Conservation (phyloP, 495 filamentous ascomycete genomes). For the Trichoderma asperelloides region DNA sequence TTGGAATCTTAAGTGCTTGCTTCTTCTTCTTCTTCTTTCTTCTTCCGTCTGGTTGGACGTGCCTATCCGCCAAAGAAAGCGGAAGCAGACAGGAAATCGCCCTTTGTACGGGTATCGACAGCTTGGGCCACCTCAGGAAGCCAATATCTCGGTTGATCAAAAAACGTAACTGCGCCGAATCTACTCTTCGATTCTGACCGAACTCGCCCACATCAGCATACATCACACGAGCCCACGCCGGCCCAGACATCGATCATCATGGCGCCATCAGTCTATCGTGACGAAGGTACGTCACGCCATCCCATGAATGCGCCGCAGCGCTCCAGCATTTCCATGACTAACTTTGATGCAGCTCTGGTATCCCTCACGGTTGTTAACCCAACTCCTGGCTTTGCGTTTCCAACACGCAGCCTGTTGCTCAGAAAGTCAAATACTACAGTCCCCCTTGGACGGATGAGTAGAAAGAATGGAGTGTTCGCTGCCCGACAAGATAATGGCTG, state of each 20-base stretch:
- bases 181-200: not conserved
- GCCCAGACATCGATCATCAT: not conserved
- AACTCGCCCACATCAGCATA: not conserved
- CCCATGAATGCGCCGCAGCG: not conserved
- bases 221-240: not conserved
- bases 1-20: not conserved
- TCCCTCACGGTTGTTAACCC: constrained; percentile 14
- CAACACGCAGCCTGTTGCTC: constrained; percentile 25
- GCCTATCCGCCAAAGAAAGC: not conserved
- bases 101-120: not conserved
- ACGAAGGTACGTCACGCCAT: not conserved
- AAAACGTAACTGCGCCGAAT: not conserved
- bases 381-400: constrained; percentile 9
- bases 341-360: constrained; percentile 15
- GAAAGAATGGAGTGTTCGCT: not conserved
- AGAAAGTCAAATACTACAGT: not conserved
- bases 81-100: not conserved
- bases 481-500: constrained; percentile 51
- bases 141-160: not conserved
- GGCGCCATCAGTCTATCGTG: not conserved
- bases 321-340: not conserved
- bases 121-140: not conserved
- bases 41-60: not conserved
- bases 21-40: not conserved
- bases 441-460: constrained; percentile 5